phyloP scores from a whole-genome alignment of 495 filamentous ascomycete genomes.

The Penicillium canariense region DNA sequence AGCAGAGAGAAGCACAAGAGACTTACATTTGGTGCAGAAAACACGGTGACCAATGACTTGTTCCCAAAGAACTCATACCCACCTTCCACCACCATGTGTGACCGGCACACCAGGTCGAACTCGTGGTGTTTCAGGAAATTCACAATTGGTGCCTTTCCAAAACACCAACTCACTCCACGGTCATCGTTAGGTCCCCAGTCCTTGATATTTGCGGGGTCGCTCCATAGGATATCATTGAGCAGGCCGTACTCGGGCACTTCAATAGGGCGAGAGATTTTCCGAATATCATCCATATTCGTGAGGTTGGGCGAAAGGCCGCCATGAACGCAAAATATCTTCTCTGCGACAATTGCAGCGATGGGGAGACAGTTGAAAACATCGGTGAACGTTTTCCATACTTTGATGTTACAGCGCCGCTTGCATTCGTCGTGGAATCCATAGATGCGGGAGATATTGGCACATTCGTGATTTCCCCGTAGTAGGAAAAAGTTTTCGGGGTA shows the following conservation, averaged over 20 bases:
- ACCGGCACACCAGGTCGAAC: slow-evolving; percentile 2
- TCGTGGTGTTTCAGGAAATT: slow-evolving; percentile 4
- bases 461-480: slow-evolving; percentile 3
- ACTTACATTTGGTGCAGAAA: slow-evolving; percentile 7
- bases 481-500: slow-evolving; percentile 5
- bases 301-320: slow-evolving; percentile 3
- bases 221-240: slow-evolving; percentile 4
- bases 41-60: slow-evolving; percentile 4
- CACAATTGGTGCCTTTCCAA: slow-evolving; percentile 1
- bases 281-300: slow-evolving; percentile 6
- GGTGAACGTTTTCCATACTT: slow-evolving; percentile 4
- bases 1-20: background rate
- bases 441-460: slow-evolving; percentile 5
- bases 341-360: slow-evolving; percentile 1
- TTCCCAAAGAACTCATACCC: slow-evolving; percentile 7
- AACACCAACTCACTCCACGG: slow-evolving; percentile 4
- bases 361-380: slow-evolving; percentile 5
- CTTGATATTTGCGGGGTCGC: slow-evolving; percentile 1
- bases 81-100: slow-evolving; percentile 7
- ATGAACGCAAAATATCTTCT: slow-evolving; percentile 5
- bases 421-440: slow-evolving; percentile 6
- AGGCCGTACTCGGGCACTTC: slow-evolving; percentile 7
- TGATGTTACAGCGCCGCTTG: slow-evolving; percentile 5
- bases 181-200: slow-evolving; percentile 5
- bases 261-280: slow-evolving; percentile 1